Base-by-base conservation (phyloP, 768 basidiomycete species). In the Melanogaster broomeanus region DNA sequence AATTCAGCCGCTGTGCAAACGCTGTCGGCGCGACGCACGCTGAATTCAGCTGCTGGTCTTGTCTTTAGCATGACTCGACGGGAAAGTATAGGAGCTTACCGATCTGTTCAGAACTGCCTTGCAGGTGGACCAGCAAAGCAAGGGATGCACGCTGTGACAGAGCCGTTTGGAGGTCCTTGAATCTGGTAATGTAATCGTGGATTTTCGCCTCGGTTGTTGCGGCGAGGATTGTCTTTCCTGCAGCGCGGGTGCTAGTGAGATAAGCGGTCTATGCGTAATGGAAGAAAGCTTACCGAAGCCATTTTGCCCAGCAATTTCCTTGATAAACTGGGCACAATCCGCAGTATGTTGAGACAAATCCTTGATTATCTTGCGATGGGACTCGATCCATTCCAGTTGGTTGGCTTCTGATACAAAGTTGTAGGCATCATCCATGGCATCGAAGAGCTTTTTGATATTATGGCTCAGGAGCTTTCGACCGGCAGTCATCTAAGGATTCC, bases 251-350 rank as follows among this genome's bases (percentile, higher is more conserved):
- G n/a, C n/a, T n/a, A n/a, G n/a, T 31, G 7, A 15, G 31, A 15
- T 31, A 31, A 13, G 12, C 5, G 9, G 2, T 31, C 5, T 31
- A n/a, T n/a, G n/a, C 3, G 12, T 13, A 31, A 15, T 11, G 31
- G 31, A 12, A 5, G 3, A 31, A 13, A 11, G 15, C 31, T 15
- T 15, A 31, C 31, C 31, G 4, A 31, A 12, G 31, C 15, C 31
- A 31, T 11, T 31, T 31, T 31, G 12, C 3, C 12, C 12, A 31
- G 12, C 31, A 4, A 31, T 31, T 31, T 57, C 61, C 8, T 51
- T 50, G 19, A 68, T 66, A 35, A 68, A 66, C 44, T 63, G 63
- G 1, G 53, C 63, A 37, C 65, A 68, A 30, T 68, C 66, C 5
- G 54, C 56, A 0, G 61, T 63, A 51, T 68, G 65, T 25, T 51